phyloP scores from a whole-genome alignment of 768 basidiomycete species.

The Serendipita indica region DNA sequence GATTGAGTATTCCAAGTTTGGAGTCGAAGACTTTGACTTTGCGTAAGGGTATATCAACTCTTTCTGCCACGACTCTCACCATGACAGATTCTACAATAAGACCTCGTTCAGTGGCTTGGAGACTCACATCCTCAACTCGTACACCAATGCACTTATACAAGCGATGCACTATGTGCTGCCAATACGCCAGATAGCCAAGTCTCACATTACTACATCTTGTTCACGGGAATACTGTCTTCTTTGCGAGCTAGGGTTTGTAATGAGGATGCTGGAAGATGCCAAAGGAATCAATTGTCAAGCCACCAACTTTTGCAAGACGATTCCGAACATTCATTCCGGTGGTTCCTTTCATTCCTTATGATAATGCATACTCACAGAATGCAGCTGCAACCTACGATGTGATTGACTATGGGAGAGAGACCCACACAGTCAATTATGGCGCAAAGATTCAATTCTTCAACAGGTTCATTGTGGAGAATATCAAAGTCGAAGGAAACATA shows the following conservation, averaged over 20 bases:
- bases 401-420: conserved; percentile 73
- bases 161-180: conserved; percentile 74
- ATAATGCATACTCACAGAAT: conserved; percentile 27
- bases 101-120: conserved; percentile 85
- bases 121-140: conserved; percentile 93
- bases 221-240: conserved; percentile 81
- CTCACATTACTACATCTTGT: conserved; percentile 82
- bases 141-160: conserved; percentile 83
- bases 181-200: conserved; percentile 70
- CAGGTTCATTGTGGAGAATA: conserved; percentile 77
- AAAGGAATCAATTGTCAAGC: conserved; percentile 88
- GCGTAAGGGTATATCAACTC: conserved; percentile 42
- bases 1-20: conserved; percentile 97
- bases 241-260: conserved; percentile 89
- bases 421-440: conserved; percentile 58
- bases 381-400: conserved; percentile 62
- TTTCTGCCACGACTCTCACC: background rate
- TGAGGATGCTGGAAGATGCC: conserved; percentile 92
- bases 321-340: conserved; percentile 82
- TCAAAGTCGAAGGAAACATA: conserved; percentile 56
- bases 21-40: conserved; percentile 98
- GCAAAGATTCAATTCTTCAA: conserved; percentile 91
- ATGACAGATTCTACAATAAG: conserved; percentile 75
- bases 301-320: conserved; percentile 91
- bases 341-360: conserved; percentile 13